Evolutionary conservation across 495 filamentous ascomycete species (phyloP).

Genomic region (Xylaria palmicola): DNA sequence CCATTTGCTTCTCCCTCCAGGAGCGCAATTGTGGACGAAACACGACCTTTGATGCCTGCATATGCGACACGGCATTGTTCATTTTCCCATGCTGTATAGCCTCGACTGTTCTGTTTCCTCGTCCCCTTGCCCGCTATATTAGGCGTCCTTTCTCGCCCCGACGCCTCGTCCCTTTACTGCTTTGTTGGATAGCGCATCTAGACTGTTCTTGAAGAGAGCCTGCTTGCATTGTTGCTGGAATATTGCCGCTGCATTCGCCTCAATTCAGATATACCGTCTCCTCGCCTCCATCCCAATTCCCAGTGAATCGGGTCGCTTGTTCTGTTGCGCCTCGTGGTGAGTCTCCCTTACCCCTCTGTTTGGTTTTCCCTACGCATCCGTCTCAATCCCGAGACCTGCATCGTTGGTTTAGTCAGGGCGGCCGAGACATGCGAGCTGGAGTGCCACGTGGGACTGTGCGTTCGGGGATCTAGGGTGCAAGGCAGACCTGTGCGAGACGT

Average conservation of each 20-base stretch:
- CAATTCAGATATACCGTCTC: neutral
- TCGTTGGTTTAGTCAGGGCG: neutral
- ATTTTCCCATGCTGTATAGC: neutral
- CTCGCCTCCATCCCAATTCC: slow-evolving; percentile 15
- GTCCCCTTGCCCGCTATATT: neutral
- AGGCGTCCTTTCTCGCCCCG: neutral
- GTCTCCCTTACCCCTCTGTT: slow-evolving; percentile 18
- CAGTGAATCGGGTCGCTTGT: neutral
- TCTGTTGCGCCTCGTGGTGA: slow-evolving; percentile 20
- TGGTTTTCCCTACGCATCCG: slow-evolving; percentile 19
- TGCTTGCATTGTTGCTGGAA: slow-evolving; percentile 33
- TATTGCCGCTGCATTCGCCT: slow-evolving; percentile 32
- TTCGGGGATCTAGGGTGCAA: slow-evolving; percentile 9
- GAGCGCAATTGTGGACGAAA: neutral
- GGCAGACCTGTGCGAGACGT: slow-evolving; percentile 22
- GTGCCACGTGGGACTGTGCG: slow-evolving; percentile 20
- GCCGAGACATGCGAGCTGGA: slow-evolving; percentile 14
- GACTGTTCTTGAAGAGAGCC: slow-evolving; percentile 7
- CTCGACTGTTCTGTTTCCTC: neutral
- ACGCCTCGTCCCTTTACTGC: neutral
- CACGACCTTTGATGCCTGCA: neutral
- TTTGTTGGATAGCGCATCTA: neutral
- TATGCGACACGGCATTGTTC: neutral
- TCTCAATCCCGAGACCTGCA: neutral
- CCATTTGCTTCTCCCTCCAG: neutral